Base-by-base conservation (phyloP, 2,329 filamentous ascomycete species). In the Cladosporium sp. region DNA sequence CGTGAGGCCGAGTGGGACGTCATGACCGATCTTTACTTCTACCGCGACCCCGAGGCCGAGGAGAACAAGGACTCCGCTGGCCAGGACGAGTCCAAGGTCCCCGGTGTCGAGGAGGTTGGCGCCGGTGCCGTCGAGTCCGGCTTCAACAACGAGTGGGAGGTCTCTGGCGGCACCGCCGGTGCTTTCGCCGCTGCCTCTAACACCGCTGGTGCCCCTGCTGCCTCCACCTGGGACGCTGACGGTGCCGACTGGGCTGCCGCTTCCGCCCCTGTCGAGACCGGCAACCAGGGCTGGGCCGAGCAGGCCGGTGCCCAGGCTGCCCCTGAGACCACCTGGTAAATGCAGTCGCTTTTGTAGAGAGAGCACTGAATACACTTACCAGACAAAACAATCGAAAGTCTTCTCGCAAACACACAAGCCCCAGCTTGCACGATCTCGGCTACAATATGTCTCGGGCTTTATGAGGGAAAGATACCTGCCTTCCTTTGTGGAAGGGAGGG, bases 1-100 rank as follows among this genome's bases (percentile, higher is more conserved):
- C 93, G 95, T 81, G 95, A 99, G 85, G 89, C 91, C 70, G 91
- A 96, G 82, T 99, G 95, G 95, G 95, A 99, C 81, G 91, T 96
- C 84, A 98, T 99, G 90, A 92, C 96, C 78, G 95, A 99, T 90
- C 86, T 99, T 78, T 99, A 99, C 92, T 99, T 99, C 90, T 97
- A 99, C 91, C 95, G 96, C 82, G 96, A 99, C 85, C 95, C 96
- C 76, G 95, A 99, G 85, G 93, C 93, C 75, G 95, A 99, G 89
- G 95, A 97, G 82, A 94, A 97, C 89, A 97, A 99, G 86, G 96
- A 97, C 79, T 78, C 83, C 81, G 86, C 89, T 73, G 91, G 84
- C 68, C 79, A 91, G 80, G 91, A 94, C 81, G 94, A 98, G 87
- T 77, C 84, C 76, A 97, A 98, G 90, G 85, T 89, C 70, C 85